Base-by-base conservation (phyloP, 768 basidiomycete species). In the Chalciporus pseudorubinellus region DNA sequence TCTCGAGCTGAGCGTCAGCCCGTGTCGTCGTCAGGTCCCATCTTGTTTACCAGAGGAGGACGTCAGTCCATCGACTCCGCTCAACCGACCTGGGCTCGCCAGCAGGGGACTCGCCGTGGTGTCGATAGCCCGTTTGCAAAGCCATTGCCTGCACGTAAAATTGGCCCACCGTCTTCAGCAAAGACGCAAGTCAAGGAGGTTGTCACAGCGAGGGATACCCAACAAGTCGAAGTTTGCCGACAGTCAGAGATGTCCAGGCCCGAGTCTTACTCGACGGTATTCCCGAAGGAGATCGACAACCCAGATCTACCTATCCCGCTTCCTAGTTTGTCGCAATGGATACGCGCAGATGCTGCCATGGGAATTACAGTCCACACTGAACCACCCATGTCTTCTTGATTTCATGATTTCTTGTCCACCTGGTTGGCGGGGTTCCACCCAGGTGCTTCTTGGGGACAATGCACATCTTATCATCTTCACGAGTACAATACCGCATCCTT, bases 301-400 rank as follows among this genome's bases (percentile, higher is more conserved):
- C 70, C 78, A 39, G 78, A 87, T 64, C 59, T 74, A 53, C 83
- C 84, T 6, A 79, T 86, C 44, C 79, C 81, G 9, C 72, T 76
- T 51, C 77, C 81, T 24, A 68, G 67, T 36, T 63, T 72, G 34
- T 80, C 78, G 5, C 68, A 81, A 57, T 83, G 83, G 82, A 66
- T 82, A 28, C 70, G 71, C 16, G 82, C 80, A 1, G 75, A 78
- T 51, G 67, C 57, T 20, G 48, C 59, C 22, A 68, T 57, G 41
- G 67, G 64, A 31, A 50, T 60, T 52, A 63, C 48, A 21, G 53
- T 63, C 22, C 59, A 66, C 24, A 56, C 57, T 19, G 48, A 51
- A 44, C 51, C 61, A 4, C 56, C n/a, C 3, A 11, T 50, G 48
- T 58, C 52, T 16, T 51, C 52, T 41, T 68, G 22, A 58, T 21